Evolutionary conservation across 2,329 filamentous ascomycete species (phyloP), one percentile per base, ranked within the genome.

Genomic region (Aureobasidium mangrovei): DNA sequence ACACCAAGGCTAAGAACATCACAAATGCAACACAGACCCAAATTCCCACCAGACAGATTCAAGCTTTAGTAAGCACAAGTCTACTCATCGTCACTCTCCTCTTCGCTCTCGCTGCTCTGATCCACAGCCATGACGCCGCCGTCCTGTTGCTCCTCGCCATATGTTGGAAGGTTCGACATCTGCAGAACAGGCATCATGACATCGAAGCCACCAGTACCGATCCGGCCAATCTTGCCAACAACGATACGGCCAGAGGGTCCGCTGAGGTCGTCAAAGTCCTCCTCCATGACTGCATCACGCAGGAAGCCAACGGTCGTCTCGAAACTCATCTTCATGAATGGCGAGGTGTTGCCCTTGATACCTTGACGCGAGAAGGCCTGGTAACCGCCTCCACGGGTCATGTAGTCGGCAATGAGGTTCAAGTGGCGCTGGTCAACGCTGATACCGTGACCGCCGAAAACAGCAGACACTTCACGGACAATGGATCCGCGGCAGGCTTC

Each of bases 271-370:
- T 98, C 93, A 78, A 83, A 88, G 69, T 97, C 93, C 47, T 88
- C 84, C 65, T 95, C 89, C 56, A 94, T 75, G 28, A 96, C 85
- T 1, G 93, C 91, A 66, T 97, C 93, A 69, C 87, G 91, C 64
- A 98, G 77, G 76, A 96, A 96, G 0, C 86, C 85, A 38, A 97
- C 80, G 2, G 93, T 98, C 3, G 93, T 98, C 79, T 98, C 93
- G 73, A 97, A 98, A 69, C 88, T 95, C 91, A 97, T 97, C 79
- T 97, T 97, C 72, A 93, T 91, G 63, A 98, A 91, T 0, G 93
- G 90, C 61, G 85, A 91, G 29, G 91, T 85, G 64, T 88, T 91
- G 60, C 87, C 84, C 66, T 83, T 84, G 57, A 98, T 76, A 1
- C 91, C 93, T 66, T 88, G 94, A 46, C 93, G 86, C 72, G 88